phyloP scores from a whole-genome alignment of 1,284 basidiomycete species.

The Cerrena zonata region DNA sequence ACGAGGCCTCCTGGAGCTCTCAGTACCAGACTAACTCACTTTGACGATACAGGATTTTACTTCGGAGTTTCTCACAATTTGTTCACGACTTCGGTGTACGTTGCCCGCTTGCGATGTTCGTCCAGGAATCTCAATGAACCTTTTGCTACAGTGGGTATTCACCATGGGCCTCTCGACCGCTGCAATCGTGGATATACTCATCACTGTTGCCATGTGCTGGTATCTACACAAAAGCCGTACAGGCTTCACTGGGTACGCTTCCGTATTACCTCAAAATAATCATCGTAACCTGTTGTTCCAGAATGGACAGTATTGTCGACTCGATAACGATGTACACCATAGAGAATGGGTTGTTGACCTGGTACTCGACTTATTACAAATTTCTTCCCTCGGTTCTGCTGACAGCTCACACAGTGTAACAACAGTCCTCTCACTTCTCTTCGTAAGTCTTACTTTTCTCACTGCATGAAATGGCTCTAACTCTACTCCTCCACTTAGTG shows the following conservation, averaged over 20 bases:
- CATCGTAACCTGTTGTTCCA: slow-evolving; percentile 12
- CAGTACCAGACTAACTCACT: neutral
- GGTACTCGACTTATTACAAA: slow-evolving; percentile 28
- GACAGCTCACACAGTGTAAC: slow-evolving; percentile 30
- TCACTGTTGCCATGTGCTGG: slow-evolving; percentile 42
- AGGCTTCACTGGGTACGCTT: slow-evolving; percentile 36
- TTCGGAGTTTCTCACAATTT: slow-evolving; percentile 23
- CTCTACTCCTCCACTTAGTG: slow-evolving; percentile 27
- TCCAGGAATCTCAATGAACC: slow-evolving; percentile 3
- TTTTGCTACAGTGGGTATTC: slow-evolving; percentile 44
- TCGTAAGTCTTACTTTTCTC: slow-evolving; percentile 29
- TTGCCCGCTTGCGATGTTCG: slow-evolving; percentile 28
- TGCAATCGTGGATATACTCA: slow-evolving; percentile 44
- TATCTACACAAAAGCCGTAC: slow-evolving; percentile 41
- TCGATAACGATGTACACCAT: slow-evolving; percentile 47
- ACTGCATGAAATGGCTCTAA: neutral
- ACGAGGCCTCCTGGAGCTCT: no score
- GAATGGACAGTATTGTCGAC: slow-evolving; percentile 44
- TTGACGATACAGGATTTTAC: slow-evolving; percentile 22
- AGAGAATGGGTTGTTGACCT: slow-evolving; percentile 47
- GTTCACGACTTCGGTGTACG: slow-evolving; percentile 8
- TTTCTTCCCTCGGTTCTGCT: neutral
- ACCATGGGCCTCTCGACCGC: slow-evolving; percentile 50
- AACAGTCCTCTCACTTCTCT: slow-evolving; percentile 39
- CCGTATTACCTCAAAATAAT: neutral